These are phyloP conservation scores for Coemansia pectinata DNA, from an alignment of 192 early-diverging fungal species.

Conservation along the genomic window DNA sequence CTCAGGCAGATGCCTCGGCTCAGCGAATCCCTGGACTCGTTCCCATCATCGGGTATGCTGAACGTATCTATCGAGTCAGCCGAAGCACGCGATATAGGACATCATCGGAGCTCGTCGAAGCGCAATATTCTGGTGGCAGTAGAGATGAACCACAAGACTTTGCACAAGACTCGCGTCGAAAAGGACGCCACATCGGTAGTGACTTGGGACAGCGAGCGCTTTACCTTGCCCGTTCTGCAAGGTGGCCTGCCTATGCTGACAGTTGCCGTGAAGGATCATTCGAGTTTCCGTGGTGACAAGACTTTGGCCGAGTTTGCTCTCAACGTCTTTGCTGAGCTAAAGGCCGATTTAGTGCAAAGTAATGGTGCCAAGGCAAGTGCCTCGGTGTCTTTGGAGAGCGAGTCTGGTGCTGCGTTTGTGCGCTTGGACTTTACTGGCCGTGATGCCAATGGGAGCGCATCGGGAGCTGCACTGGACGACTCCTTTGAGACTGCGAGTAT, in stretches of 20 bases:
- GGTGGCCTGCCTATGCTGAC: constrained; percentile 32
- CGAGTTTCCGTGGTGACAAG: constrained; percentile 55
- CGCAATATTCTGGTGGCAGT: constrained; percentile 40
- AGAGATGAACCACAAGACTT: constrained; percentile 48
- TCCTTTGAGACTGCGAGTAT: constrained; percentile 29
- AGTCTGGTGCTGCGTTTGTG: constrained; percentile 14
- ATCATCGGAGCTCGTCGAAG: constrained; percentile 3
- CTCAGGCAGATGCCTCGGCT: constrained; percentile 25
- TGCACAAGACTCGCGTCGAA: constrained; percentile 50
- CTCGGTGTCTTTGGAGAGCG: constrained; percentile 13
- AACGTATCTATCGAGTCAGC: constrained; percentile 35
- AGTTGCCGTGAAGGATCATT: constrained; percentile 46
- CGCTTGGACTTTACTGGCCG: constrained; percentile 27
- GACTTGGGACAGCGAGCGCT: constrained; percentile 27
- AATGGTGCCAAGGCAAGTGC: constrained; percentile 11
- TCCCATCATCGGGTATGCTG: constrained; percentile 32
- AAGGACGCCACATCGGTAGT: constrained; percentile 29
- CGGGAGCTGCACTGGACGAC: background rate
- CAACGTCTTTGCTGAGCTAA: constrained; percentile 39
- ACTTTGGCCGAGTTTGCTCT: constrained; percentile 27
- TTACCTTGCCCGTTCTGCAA: constrained; percentile 42
- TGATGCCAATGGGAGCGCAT: background rate
- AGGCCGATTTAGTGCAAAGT: constrained; percentile 25
- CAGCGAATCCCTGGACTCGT: constrained; percentile 32
- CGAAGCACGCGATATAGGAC: constrained; percentile 11